These are phyloP conservation scores for Lactifluus echinatus DNA, from an alignment of 768 basidiomycete genomes.

Conservation along the genomic window DNA sequence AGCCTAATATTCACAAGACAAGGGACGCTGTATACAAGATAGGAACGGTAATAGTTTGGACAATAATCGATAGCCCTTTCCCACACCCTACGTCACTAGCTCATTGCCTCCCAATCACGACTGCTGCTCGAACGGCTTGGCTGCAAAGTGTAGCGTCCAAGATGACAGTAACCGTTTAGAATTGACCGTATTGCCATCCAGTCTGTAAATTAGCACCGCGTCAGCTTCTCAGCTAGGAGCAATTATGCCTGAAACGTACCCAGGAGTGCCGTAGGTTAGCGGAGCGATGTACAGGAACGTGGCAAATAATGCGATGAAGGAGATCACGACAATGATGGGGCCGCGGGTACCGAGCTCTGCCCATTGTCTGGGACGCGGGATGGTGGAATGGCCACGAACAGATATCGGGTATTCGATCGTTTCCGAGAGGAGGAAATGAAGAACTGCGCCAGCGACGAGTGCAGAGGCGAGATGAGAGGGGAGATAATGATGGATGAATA, in stretches of 20 bases:
- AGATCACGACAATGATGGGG: conserved; percentile 50
- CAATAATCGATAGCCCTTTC: background rate
- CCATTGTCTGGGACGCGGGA: conserved; percentile 35
- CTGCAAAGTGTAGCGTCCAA: conserved; percentile 93
- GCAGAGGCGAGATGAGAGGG: conserved; percentile 93
- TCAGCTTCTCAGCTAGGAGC: conserved; percentile 12
- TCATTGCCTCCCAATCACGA: background rate
- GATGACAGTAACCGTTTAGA: conserved; percentile 71
- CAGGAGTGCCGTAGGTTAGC: conserved; percentile 92
- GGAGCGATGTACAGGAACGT: conserved; percentile 76
- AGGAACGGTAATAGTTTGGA: background rate
- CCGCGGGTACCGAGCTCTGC: conserved; percentile 77
- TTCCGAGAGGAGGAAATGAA: conserved; percentile 86
- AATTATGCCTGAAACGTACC: conserved; percentile 44
- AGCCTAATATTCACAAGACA: background rate
- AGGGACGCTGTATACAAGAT: background rate
- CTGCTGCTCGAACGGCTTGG: conserved; percentile 40
- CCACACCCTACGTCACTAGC: background rate
- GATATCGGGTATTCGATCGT: conserved; percentile 90
- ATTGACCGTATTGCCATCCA: conserved; percentile 82
- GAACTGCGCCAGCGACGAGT: conserved; percentile 82
- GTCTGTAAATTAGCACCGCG: conserved; percentile 34
- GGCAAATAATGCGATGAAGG: conserved; percentile 49
- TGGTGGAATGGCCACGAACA: conserved; percentile 56
- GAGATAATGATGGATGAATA: conserved; percentile 97